Evolutionary conservation across 192 early-diverging fungal species (phyloP).

Genomic region (Coemansia guatemalensis): DNA sequence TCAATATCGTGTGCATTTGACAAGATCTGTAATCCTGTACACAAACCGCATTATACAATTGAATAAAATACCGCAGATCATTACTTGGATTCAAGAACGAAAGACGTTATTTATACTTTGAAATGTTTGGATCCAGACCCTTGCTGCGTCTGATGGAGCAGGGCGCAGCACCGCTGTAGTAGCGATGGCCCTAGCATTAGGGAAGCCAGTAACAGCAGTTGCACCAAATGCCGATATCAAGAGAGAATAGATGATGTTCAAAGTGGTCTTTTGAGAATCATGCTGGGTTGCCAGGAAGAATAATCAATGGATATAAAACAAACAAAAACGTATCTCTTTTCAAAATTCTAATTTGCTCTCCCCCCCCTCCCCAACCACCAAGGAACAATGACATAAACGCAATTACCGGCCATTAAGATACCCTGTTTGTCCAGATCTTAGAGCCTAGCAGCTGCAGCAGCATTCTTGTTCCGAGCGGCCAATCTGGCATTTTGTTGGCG

Average conservation of each 20-base stretch:
- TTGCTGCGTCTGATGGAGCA: not conserved
- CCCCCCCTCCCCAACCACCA: no score
- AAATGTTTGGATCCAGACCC: not conserved
- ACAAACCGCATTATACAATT: not conserved
- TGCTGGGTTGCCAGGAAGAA: not conserved
- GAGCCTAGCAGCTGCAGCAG: not conserved
- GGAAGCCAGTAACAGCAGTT: not conserved
- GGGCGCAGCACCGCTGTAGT: no score
- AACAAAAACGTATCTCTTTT: not conserved
- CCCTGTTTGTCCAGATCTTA: not conserved
- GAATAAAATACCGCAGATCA: not conserved
- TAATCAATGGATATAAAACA: not conserved
- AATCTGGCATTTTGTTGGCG: slow-evolving; percentile 45
- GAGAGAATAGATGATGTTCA: not conserved
- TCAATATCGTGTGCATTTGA: not conserved
- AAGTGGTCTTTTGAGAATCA: not conserved
- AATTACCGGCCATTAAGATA: not conserved
- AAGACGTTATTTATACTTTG: not conserved
- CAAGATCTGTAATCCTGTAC: not conserved
- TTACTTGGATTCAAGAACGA: no score
- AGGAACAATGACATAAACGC: not conserved
- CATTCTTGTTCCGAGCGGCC: slow-evolving; percentile 16
- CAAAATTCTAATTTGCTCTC: not conserved
- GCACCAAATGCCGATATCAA: not conserved
- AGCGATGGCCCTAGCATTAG: no score